Conservation (phyloP, 108 stramenopile species). For the Tribonema minus region DNA sequence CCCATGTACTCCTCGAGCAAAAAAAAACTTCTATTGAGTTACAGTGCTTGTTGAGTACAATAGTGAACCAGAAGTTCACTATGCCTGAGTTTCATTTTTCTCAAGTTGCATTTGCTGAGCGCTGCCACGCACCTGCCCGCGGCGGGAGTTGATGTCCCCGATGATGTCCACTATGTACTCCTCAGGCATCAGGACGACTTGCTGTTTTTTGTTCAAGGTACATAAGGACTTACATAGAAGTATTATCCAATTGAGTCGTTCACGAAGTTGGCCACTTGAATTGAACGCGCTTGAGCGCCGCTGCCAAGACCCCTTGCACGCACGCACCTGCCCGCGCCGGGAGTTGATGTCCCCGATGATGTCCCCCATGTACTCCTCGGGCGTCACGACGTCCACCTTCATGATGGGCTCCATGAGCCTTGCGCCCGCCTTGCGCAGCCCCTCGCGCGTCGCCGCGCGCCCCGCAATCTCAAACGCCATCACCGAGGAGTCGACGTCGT, state of each 20-base stretch:
- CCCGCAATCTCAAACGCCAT: constrained; percentile 56
- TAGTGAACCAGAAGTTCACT: too few relatives aligned
- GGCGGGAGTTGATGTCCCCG: constrained; percentile 93
- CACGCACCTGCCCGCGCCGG: constrained; percentile 88
- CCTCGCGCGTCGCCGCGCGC: constrained; percentile 84
- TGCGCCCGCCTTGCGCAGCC: constrained; percentile 87
- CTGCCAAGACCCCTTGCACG: too few relatives aligned
- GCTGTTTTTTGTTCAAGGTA: too few relatives aligned
- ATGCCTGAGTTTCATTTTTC: too few relatives aligned
- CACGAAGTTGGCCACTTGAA: too few relatives aligned
- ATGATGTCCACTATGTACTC: constrained; percentile 97
- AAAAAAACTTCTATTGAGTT: too few relatives aligned
- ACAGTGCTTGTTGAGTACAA: too few relatives aligned
- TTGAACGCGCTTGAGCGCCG: too few relatives aligned
- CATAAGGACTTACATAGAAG: too few relatives aligned
- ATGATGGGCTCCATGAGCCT: constrained; percentile 97
- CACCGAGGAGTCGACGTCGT: constrained; percentile 56
- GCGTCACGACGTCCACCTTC: constrained; percentile 92
- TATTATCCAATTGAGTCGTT: too few relatives aligned
- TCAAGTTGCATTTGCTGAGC: too few relatives aligned
- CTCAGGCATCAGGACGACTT: constrained; percentile 91
- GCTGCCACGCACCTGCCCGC: constrained; percentile 94
- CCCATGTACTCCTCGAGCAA: too few relatives aligned
- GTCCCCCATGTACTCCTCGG: constrained; percentile 98
- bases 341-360: constrained; percentile 94